Conservation (phyloP, 2,329 filamentous ascomycete species). For the Fusarium sp. region DNA sequence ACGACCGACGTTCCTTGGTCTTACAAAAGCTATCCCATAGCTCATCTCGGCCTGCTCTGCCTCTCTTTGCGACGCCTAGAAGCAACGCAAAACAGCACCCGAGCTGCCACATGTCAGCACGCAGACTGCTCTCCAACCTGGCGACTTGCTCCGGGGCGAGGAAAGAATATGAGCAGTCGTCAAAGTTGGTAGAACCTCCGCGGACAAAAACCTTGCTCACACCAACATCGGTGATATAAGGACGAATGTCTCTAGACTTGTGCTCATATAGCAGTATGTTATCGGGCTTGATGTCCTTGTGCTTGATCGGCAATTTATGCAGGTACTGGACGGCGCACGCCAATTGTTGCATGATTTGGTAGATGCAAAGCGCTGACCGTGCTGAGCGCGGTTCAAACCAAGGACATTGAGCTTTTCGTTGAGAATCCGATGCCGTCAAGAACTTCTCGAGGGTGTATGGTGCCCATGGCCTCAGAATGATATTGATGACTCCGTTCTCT, state of each 20-base stretch:
- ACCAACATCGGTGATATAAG: not conserved
- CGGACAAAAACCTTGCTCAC: not conserved
- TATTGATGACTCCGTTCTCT: not conserved
- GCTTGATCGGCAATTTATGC: not conserved
- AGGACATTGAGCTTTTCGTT: not conserved
- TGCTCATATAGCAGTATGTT: not conserved
- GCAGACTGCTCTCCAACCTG: not conserved
- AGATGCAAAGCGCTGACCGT: not conserved
- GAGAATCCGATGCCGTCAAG: not conserved
- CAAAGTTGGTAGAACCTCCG: not conserved
- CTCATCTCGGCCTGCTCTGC: not conserved
- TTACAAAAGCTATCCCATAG: not conserved
- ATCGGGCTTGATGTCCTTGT: not conserved
- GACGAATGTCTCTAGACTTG: rapidly evolving
- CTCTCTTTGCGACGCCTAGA: not conserved
- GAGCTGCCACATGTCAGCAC: not conserved
- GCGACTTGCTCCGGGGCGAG: not conserved
- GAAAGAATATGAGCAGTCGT: not conserved
- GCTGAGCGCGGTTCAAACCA: not conserved
- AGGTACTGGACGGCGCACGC: not conserved
- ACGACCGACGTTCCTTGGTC: not conserved
- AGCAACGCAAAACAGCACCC: not conserved
- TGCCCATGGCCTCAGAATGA: not conserved
- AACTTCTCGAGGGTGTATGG: not conserved
- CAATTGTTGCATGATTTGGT: not conserved